phyloP scores from a whole-genome alignment of 768 basidiomycete species.

The Leccinum subtestaceum region DNA sequence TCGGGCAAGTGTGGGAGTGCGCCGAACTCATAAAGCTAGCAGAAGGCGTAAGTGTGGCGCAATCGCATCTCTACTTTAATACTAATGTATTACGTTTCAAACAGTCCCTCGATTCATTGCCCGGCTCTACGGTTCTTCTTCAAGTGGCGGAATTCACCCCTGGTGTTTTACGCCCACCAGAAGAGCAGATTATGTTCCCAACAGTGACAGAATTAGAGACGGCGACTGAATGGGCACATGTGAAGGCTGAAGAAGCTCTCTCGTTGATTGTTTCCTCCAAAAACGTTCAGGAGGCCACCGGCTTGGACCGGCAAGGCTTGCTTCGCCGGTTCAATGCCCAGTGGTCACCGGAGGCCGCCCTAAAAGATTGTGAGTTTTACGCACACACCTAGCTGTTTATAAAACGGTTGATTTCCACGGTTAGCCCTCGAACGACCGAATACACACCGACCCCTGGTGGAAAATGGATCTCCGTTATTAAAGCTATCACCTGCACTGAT shows the following conservation, averaged over 20 bases:
- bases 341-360: constrained; percentile 76
- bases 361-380: constrained; percentile 65
- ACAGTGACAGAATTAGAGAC: constrained; percentile 22
- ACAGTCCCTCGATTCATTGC: constrained; percentile 48
- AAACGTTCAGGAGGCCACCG: constrained; percentile 60
- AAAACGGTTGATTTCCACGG: constrained; percentile 5
- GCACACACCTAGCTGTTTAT: constrained; percentile 12
- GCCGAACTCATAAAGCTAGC: constrained; percentile 50
- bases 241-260: constrained; percentile 56
- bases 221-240: constrained; percentile 32
- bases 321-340: constrained; percentile 49
- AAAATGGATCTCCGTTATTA: constrained; percentile 70
- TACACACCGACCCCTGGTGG: constrained; percentile 59
- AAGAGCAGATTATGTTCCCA: constrained; percentile 43
- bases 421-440: constrained; percentile 56
- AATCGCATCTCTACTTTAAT: constrained; percentile 14
- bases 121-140: constrained; percentile 38
- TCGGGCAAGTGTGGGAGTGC: constrained; percentile 73
- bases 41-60: constrained; percentile 47
- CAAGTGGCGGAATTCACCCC: constrained; percentile 33
- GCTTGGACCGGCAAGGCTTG: constrained; percentile 56
- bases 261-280: constrained; percentile 49
- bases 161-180: constrained; percentile 44
- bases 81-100: constrained; percentile 12
- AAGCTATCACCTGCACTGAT: constrained; percentile 84